Evolutionary conservation across 1,284 basidiomycete species (phyloP), one percentile per base, ranked within the genome.

Genomic region (Trichosporon sp.): DNA sequence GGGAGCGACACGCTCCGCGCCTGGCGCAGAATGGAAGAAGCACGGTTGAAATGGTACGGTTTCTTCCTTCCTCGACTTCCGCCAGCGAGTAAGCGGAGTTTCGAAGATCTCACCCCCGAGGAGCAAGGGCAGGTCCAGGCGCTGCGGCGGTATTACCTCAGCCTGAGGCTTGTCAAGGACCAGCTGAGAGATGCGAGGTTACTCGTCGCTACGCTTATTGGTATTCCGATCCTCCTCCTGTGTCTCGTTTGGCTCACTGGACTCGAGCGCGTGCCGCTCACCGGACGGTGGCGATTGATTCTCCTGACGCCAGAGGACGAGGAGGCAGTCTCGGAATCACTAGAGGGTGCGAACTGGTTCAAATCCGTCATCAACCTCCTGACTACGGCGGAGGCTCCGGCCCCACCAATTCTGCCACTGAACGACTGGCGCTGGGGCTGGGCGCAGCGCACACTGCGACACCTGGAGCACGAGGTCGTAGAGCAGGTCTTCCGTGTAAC

Each of bases 281-380:
- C 91, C 7, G 92, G 92, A 67, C 84, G 91, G 70, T 91, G 88
- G 89, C 84, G 92, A 59, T 78, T 92, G 66, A 93, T 95, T 65
- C 83, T 94, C 13, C 84, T 95, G 9, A 93, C 91, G 1, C 90
- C 92, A 0, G 90, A 92, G 71, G 92, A 95, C 78, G 92, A 95
- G 74, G 90, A 93, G 56, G 86, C 87, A 19, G 90, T 95, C 40
- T 86, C 90, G 16, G 77, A 82, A 2, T 87, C 89, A 71, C 84
- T 95, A 13, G 86, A 87, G 40, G 92, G 91, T 9, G 80, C 86
- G 25, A 91, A 90, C 57, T 95, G 92, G 92, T 92, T 89, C 78
- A 83, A 85, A 66, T 88, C 90, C 54, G 88, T 95, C 33, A 84
- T 85, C 60, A 87, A 90, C 54, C 89, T 94, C 60, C 83, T 95